Evolutionary conservation across 2,329 filamentous ascomycete species (phyloP), one percentile per base, ranked within the genome.

Genomic region (Elsinoe arachidis): DNA sequence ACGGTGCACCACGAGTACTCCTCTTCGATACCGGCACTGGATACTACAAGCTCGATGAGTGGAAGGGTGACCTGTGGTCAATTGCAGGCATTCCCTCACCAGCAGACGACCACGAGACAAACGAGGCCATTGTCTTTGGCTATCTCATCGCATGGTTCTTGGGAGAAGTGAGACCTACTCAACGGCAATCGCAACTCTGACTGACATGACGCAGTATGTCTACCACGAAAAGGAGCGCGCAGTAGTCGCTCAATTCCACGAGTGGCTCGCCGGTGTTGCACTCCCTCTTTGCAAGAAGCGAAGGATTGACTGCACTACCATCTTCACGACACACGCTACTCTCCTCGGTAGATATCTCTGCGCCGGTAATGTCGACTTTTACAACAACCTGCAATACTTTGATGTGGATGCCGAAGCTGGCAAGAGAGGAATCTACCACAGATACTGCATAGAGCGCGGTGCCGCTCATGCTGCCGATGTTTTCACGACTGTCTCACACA

Each of bases 81-180:
- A 83, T 85, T 9, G 87, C 92, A 23, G 88, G 90, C 63, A 97
- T 99, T 66, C 93, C 93, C n/a, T 90, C 90, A 12, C 93, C 93
- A 10, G 86, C 88, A 6, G 84, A 84, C 62, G 93, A 99, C 68
- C 86, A 91, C 55, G 93, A 99, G 78, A 96, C 93, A 56, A 97
- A 96, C 69, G 93, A 97, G 74, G 87, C 93, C 39, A 93, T 97
- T 69, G 89, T 97, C 41, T 97, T 97, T 76, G 93, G 93, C 54
- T 99, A 99, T 70, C 76, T 99, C 59, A 90, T 97, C 44, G 91
- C 93, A 33, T 99, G 93, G 93, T 97, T 97, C 73, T 77, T 99
- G 62, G 93, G 93, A 75, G 93, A 97, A 84, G 91, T 95, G 77
- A 67, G 80, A 69, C 7, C 17, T 19, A 12, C 15, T 14, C 10